A percentile compares a stretch with the other conserved stretches of the same genome.
Evolutionary conservation across 768 basidiomycete genomes (phyloP).

Genomic region (Phlebiopsis flavidoalba): DNA sequence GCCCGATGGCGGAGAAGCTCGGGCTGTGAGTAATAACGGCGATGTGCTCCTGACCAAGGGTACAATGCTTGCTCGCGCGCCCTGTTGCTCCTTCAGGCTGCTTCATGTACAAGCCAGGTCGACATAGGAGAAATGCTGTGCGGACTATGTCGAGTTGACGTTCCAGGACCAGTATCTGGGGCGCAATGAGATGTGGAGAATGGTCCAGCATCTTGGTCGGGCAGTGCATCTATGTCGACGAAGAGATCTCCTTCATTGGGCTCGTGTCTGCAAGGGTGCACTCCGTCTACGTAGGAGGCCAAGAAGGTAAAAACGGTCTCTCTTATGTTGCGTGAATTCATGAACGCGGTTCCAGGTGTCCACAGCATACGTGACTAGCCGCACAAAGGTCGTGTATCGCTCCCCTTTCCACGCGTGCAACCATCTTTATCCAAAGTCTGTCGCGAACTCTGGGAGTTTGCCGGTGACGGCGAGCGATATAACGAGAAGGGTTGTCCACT

Average conservation of each 20-base stretch:
- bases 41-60: constrained; percentile 75
- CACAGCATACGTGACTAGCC: constrained; percentile 71
- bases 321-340: neutral
- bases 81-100: neutral
- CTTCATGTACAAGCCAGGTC: constrained; percentile 40
- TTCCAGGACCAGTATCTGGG: constrained; percentile 97
- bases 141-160: constrained; percentile 81
- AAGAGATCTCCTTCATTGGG: constrained; percentile 84
- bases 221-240: constrained; percentile 76
- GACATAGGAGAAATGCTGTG: constrained; percentile 56
- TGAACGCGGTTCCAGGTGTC: constrained; percentile 49
- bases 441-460: constrained; percentile 93
- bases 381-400: constrained; percentile 86
- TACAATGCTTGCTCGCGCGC: constrained; percentile 18
- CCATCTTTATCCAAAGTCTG: constrained; percentile 96
- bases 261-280: constrained; percentile 80
- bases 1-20: constrained; percentile 67
- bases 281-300: constrained; percentile 65
- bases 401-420: constrained; percentile 88
- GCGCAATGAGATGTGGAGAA: constrained; percentile 94
- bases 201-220: constrained; percentile 78
- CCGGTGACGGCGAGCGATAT: constrained; percentile 92
- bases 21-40: constrained; percentile 62
- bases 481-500: constrained; percentile 98
- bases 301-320: constrained; percentile 41